Conservation (phyloP, 2,329 filamentous ascomycete species). For the Endoconidiophora laricicola region DNA sequence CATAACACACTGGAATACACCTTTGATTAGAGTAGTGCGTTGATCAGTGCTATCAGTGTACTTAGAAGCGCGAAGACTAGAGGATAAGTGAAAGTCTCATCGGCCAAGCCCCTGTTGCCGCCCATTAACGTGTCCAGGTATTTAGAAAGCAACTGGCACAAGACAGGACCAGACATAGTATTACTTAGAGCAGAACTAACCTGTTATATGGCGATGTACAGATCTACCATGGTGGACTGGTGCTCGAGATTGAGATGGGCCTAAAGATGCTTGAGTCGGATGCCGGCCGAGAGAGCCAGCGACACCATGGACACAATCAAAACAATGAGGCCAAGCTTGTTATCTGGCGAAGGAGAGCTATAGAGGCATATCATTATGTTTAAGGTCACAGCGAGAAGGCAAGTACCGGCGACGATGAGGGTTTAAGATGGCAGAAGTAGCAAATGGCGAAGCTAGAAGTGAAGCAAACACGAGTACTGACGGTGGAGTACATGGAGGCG, state of each 20-base stretch:
- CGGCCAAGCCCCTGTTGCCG: conserved; percentile 22
- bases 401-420: conserved; percentile 42
- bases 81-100: conserved; percentile 21
- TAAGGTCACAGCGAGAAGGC: conserved; percentile 46
- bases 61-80: conserved; percentile 15
- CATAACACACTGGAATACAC: too few relatives aligned
- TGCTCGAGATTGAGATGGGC: too few relatives aligned
- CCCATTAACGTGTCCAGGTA: conserved; percentile 9
- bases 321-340: conserved; percentile 17
- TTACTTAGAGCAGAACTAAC: conserved; percentile 40
- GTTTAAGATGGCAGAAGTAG: conserved; percentile 41
- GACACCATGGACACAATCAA: conserved; percentile 43
- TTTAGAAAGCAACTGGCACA: conserved; percentile 38
- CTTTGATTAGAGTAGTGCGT: too few relatives aligned
- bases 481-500: conserved; percentile 38
- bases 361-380: conserved; percentile 46
- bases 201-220: too few relatives aligned
- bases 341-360: conserved; percentile 26
- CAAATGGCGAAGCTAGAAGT: conserved; percentile 39
- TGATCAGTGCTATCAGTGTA: too few relatives aligned
- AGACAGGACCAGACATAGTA: conserved; percentile 43
- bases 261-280: conserved; percentile 16
- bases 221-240: too few relatives aligned
- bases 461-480: conserved; percentile 39
- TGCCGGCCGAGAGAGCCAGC: conserved; percentile 46